These are phyloP conservation scores for Mycena citricolor DNA, from an alignment of 1,284 basidiomycete genomes.

Conservation along the genomic window DNA sequence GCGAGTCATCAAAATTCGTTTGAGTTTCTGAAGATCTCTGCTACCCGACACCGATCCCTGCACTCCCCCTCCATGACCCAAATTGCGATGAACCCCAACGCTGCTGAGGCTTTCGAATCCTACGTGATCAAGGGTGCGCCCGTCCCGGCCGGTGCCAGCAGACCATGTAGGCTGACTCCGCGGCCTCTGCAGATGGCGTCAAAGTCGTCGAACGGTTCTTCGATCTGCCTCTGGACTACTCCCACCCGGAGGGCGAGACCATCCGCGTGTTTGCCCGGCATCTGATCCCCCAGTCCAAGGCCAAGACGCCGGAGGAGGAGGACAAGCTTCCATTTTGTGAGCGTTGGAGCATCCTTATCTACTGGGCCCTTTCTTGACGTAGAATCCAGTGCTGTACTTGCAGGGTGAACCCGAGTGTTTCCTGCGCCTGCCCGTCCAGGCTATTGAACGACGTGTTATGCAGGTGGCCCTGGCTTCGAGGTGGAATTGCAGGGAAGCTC, in stretches of 20 bases:
- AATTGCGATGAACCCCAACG: no score
- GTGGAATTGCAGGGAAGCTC: slow-evolving; percentile 33
- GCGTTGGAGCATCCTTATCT: slow-evolving; percentile 7
- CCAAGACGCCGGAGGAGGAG: slow-evolving; percentile 39
- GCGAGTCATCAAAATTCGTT: no score
- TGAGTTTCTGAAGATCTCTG: no score
- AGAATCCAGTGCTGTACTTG: slow-evolving; percentile 39
- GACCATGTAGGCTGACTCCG: no score
- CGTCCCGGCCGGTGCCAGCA: no score
- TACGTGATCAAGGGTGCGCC: no score
- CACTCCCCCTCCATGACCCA: no score
- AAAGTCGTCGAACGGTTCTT: slow-evolving; percentile 50
- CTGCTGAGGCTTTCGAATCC: no score
- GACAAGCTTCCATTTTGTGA: slow-evolving; percentile 43
- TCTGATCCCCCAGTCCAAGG: slow-evolving; percentile 40
- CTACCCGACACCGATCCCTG: no score
- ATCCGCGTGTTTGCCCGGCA: slow-evolving; percentile 47
- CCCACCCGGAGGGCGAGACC: slow-evolving; percentile 38
- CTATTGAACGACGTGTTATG: neutral
- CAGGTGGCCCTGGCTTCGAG: slow-evolving; percentile 46
- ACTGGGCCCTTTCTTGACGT: neutral
- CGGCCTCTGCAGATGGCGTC: slow-evolving; percentile 25
- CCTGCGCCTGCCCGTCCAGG: no score
- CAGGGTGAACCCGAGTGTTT: slow-evolving; percentile 26
- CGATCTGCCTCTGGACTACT: slow-evolving; percentile 45